Evolutionary conservation across 108 stramenopile genomes (phyloP), one percentile per base, ranked within the genome.

Genomic region (Fragilariopsis cylindrus): DNA sequence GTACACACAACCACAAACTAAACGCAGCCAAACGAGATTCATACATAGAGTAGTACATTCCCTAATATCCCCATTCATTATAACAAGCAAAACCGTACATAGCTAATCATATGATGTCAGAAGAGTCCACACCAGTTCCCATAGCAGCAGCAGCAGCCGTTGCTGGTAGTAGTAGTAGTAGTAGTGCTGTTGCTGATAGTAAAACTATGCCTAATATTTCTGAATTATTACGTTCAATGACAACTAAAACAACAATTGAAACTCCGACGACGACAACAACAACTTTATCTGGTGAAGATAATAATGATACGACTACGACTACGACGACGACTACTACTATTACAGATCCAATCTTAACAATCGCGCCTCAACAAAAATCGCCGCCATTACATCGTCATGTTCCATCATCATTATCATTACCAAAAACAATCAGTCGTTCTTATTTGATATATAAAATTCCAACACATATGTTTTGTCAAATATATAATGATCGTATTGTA

Each of bases 401-500:
- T 0, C 67, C 84, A 19, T 58, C 53, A 0, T 70, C 79, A 8
- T 7, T 48, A 4, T 74, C 57, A 11, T 58, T 86, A 21, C 85
- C 85, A 12, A 71, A 70, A 1, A 72, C 81, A 2, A 30, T 84
- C 18, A 79, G 49, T 18, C 73, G 82, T 3, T 87, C 85, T 13
- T 81, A 72, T 58, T n/a, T 46, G 2, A 75, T 87, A 13, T 57
- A 49, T 16, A 63, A 63, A 16, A 53, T 84, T 60, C 60, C 57
- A 2, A 82, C 83, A 13, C 82, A 87, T 62, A 43, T 58, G 18
- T 83, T 70, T 68, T 79, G 84, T 48, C 84, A 87, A 70, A 21
- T 84, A 8, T 87, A 83, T 63, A 12, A 42, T 15, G 87, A 85
- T 77, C 75, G 79, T n/a, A 80, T 83, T 21, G 76, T 85, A 7